Evolutionary conservation across 257 asterid species (phyloP).

Genomic region (Echites panduratus): DNA sequence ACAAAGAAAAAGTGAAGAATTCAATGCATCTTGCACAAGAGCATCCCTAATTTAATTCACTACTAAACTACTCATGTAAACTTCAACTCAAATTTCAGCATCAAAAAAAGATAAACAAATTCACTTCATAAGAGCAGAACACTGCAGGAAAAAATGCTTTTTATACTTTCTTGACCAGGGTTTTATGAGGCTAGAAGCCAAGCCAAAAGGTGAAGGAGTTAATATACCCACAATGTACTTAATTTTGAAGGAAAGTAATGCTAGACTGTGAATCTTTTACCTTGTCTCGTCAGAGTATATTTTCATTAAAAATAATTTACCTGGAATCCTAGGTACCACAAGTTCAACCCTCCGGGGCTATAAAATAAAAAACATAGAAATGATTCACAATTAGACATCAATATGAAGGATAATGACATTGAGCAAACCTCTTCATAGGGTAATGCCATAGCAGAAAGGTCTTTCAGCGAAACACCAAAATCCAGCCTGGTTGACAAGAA

Average conservation of each 20-base stretch:
- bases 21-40: background rate
- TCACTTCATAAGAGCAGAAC: background rate
- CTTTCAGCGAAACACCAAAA: slow-evolving; percentile 78
- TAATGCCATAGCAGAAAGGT: slow-evolving; percentile 67
- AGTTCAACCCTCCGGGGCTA: background rate
- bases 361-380: background rate
- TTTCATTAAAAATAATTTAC: background rate
- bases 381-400: background rate
- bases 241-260: background rate
- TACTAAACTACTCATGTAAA: too few species aligned
- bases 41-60: too few species aligned
- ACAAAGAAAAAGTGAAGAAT: background rate
- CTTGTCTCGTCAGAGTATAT: background rate
- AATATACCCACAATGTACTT: background rate
- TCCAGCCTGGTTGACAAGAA: slow-evolving; percentile 65
- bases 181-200: background rate
- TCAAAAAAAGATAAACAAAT: background rate
- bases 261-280: background rate
- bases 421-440: slow-evolving; percentile 82
- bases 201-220: background rate
- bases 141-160: background rate
- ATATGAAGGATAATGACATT: slow-evolving; percentile 1
- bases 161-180: background rate
- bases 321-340: background rate
- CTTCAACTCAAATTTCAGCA: background rate